phyloP scores from a whole-genome alignment of 192 early-diverging fungal genomes.

The Umbelopsis vinacea region DNA sequence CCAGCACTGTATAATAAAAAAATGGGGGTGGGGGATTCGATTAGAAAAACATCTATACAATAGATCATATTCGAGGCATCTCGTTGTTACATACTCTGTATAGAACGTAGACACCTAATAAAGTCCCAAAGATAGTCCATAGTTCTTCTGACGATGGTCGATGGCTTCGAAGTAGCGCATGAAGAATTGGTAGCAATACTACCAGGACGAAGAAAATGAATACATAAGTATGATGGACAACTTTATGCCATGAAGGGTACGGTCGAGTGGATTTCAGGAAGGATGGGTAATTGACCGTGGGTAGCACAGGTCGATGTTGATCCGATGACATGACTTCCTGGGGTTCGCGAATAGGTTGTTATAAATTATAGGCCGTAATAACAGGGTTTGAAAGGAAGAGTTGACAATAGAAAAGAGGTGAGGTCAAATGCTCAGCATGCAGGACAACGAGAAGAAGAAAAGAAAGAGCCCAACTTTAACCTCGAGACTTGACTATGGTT shows the following conservation, averaged over 20 bases:
- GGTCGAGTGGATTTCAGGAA: slow-evolving; percentile 14
- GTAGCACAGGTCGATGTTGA: not conserved
- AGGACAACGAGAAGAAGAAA: too few species aligned
- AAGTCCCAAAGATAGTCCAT: slow-evolving; percentile 8
- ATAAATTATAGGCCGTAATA: too few species aligned
- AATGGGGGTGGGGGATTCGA: not conserved
- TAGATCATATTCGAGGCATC: not conserved
- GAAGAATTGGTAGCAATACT: not conserved
- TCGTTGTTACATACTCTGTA: slow-evolving; percentile 1
- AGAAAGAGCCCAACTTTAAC: too few species aligned
- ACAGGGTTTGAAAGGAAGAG: too few species aligned
- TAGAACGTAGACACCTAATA: not conserved
- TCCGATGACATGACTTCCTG: not conserved
- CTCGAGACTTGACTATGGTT: too few species aligned
- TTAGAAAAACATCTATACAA: not conserved
- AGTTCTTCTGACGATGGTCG: not conserved
- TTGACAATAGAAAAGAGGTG: not conserved
- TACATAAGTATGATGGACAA: slow-evolving; percentile 11
- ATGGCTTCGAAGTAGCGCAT: not conserved
- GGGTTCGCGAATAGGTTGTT: not conserved
- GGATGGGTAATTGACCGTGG: slow-evolving; percentile 7
- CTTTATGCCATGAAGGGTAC: slow-evolving; percentile 11
- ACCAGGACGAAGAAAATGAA: slow-evolving; percentile 9
- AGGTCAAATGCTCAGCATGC: too few species aligned
- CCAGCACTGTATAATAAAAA: not conserved